Conservation (phyloP, 139 green algal genomes). For the Chlorella sp. region DNA sequence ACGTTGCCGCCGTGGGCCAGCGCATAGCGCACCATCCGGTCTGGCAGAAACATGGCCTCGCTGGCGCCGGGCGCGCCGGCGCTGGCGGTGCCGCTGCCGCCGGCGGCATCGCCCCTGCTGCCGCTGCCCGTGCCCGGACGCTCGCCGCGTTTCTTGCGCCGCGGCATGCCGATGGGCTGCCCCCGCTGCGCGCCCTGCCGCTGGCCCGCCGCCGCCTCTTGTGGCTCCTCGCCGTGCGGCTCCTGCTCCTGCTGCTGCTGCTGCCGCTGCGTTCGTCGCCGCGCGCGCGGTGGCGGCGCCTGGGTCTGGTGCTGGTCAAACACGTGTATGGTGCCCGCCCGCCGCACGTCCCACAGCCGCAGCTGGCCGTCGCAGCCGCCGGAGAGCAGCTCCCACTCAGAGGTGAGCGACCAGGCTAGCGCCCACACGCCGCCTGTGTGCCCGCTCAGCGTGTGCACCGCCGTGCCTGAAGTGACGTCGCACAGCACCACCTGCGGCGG, state of each 20-base stretch:
- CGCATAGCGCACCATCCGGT: not conserved
- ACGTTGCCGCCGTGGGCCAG: slow-evolving; percentile 45
- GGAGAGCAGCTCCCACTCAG: slow-evolving; percentile 74
- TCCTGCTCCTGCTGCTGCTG: slow-evolving; percentile 3
- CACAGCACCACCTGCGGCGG: slow-evolving; percentile 58
- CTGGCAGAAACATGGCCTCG: slow-evolving; percentile 25
- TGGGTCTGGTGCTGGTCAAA: slow-evolving; percentile 68
- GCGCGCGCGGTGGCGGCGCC: not conserved
- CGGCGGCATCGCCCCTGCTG: not conserved
- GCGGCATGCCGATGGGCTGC: not conserved
- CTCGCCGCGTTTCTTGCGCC: not conserved
- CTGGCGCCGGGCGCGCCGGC: not conserved
- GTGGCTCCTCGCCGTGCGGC: not conserved
- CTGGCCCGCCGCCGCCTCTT: not conserved
- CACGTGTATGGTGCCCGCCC: slow-evolving; percentile 52
- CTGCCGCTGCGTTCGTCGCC: not conserved
- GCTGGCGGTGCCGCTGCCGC: not conserved
- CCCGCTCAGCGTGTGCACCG: slow-evolving; percentile 75
- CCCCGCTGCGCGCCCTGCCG: slow-evolving; percentile 8
- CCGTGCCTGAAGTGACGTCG: slow-evolving; percentile 67
- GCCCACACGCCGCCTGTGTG: slow-evolving; percentile 69
- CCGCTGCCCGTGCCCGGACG: not conserved
- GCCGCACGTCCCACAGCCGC: slow-evolving; percentile 79
- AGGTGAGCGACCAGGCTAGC: slow-evolving; percentile 64
- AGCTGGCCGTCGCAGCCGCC: slow-evolving; percentile 55